Conservation (phyloP, 1,284 basidiomycete species). For the Irpex rosettiformis region DNA sequence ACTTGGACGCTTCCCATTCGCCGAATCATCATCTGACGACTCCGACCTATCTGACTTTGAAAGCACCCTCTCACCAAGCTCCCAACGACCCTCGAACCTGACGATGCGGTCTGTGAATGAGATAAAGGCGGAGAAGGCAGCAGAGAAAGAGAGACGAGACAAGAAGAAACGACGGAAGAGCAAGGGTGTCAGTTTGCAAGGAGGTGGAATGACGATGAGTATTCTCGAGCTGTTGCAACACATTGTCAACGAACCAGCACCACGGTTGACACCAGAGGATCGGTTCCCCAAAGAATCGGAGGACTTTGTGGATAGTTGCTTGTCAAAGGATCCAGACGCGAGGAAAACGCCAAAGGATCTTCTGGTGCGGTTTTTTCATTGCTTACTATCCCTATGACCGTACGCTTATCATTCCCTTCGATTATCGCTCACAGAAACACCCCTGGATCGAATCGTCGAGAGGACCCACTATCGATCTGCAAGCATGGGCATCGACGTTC, state of each 20-base stretch:
- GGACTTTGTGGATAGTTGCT: slow-evolving; percentile 78
- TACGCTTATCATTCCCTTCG: neutral
- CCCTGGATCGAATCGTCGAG: slow-evolving; percentile 54
- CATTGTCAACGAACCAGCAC: slow-evolving; percentile 96
- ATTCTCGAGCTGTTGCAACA: slow-evolving; percentile 96
- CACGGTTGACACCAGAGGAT: slow-evolving; percentile 67
- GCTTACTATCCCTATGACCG: neutral
- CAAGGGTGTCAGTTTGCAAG: slow-evolving; percentile 85
- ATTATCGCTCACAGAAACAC: slow-evolving; percentile 40
- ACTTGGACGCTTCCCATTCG: slow-evolving; percentile 90
- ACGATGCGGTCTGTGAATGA: slow-evolving; percentile 32
- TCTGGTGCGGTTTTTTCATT: slow-evolving; percentile 45
- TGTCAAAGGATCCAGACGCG: slow-evolving; percentile 78
- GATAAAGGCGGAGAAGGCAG: slow-evolving; percentile 33
- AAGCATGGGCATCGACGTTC: slow-evolving; percentile 62
- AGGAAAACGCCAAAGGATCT: slow-evolving; percentile 81
- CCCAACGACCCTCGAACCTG: slow-evolving; percentile 34
- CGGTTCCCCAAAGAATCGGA: slow-evolving; percentile 72
- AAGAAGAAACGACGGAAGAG: slow-evolving; percentile 61
- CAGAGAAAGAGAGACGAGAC: slow-evolving; percentile 40
- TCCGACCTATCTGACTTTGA: slow-evolving; percentile 69
- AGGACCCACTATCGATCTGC: slow-evolving; percentile 50
- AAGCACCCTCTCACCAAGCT: slow-evolving; percentile 58
- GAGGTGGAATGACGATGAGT: slow-evolving; percentile 92
- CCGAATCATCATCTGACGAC: slow-evolving; percentile 62